phyloP scores from a whole-genome alignment of 257 asterid genomes.

The Cruciata laevipes region DNA sequence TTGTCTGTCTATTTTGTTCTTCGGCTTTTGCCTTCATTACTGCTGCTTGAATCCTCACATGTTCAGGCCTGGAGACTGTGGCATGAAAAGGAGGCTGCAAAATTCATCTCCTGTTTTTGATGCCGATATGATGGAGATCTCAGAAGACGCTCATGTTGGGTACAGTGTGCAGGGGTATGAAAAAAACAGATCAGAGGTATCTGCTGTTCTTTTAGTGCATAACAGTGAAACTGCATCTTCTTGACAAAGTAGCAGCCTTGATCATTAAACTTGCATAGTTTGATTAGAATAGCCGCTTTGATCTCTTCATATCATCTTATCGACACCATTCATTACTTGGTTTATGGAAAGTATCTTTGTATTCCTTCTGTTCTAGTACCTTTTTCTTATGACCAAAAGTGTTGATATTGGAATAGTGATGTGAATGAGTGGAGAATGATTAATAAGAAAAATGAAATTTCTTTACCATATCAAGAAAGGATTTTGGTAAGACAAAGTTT shows the following conservation, averaged over 20 bases:
- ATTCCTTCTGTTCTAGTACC: not conserved
- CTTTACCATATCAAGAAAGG: not conserved
- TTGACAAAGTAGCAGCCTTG: not conserved
- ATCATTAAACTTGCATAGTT: too few relatives aligned
- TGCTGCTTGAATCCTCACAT: not conserved
- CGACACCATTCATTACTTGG: not conserved
- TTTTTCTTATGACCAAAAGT: too few relatives aligned
- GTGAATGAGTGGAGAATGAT: not conserved
- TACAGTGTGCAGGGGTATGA: not conserved
- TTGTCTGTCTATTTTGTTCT: not conserved
- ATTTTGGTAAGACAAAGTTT: not conserved
- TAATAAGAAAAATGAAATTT: not conserved
- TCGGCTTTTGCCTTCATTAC: not conserved
- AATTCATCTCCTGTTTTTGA: not conserved
- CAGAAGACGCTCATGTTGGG: not conserved
- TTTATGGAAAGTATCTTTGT: not conserved
- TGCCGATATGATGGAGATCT: not conserved
- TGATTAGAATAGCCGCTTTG: not conserved
- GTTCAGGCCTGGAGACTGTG: constrained; percentile 1
- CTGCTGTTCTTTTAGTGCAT: not conserved
- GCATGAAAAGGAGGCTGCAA: not conserved
- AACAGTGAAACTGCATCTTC: not conserved
- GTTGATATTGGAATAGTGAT: not conserved
- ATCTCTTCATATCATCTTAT: too few relatives aligned
- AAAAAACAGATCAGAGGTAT: not conserved